A percentile compares a stretch with the other conserved stretches of the same genome.
phyloP scores from a whole-genome alignment of 1,284 basidiomycete genomes.

The Austroboletus novae-zelandiae region DNA sequence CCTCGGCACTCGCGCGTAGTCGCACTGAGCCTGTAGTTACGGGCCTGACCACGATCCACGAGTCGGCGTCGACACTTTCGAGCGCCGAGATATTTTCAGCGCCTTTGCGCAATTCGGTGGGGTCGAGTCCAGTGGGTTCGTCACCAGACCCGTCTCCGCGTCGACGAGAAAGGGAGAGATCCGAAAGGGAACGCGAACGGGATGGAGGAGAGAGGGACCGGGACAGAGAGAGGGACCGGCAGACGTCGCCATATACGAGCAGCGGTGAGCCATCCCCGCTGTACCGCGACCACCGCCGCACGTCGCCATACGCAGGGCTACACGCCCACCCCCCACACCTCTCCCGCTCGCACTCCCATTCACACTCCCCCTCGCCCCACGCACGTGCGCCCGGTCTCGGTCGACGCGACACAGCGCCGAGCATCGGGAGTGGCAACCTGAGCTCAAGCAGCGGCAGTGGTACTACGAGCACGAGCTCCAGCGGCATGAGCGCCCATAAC shows the following conservation, averaged over 20 bases:
- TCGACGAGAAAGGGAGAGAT: slow-evolving; percentile 8
- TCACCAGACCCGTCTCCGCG: slow-evolving; percentile 26
- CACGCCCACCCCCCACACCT: background rate
- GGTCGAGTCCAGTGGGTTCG: slow-evolving; percentile 13
- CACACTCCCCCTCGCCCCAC: slow-evolving; percentile 20
- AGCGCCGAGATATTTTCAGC: slow-evolving; percentile 28
- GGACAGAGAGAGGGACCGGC: slow-evolving; percentile 10
- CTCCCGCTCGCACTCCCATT: slow-evolving; percentile 7
- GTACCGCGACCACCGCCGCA: slow-evolving; percentile 19
- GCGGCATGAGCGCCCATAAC: background rate
- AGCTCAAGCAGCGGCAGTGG: background rate
- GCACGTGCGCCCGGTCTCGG: slow-evolving; percentile 7
- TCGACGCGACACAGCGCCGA: too few relatives aligned
- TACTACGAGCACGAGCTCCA: background rate
- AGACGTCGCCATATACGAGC: slow-evolving; percentile 23
- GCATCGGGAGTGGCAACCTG: too few relatives aligned
- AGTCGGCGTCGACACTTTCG: slow-evolving; percentile 28
- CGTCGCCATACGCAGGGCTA: slow-evolving; percentile 21
- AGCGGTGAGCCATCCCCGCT: slow-evolving; percentile 24
- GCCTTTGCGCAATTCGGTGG: slow-evolving; percentile 17
- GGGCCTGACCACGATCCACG: slow-evolving; percentile 35
- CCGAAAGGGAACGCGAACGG: slow-evolving; percentile 4
- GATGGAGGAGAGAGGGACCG: background rate
- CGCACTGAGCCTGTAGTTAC: slow-evolving; percentile 34
- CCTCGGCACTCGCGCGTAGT: slow-evolving; percentile 26